Conservation (phyloP, 495 filamentous ascomycete genomes). For the Cenococcum geophilum region DNA sequence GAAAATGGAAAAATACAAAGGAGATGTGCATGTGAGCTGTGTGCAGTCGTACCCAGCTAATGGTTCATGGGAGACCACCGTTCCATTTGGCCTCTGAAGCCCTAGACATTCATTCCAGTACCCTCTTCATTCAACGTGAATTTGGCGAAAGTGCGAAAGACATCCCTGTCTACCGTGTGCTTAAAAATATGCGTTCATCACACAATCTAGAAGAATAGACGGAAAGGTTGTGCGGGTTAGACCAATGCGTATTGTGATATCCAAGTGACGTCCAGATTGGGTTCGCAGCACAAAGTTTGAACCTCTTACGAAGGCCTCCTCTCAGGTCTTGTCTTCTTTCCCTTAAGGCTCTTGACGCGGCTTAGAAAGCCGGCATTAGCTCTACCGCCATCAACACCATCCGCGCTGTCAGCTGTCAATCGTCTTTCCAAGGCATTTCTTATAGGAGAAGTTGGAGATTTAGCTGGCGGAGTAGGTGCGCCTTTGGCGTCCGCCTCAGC, state of each 20-base stretch:
- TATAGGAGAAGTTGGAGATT: slow-evolving; percentile 38
- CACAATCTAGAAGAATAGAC: not conserved
- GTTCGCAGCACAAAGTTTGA: not conserved
- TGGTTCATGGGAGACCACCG: not conserved
- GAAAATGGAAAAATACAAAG: not conserved
- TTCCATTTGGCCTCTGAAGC: not conserved
- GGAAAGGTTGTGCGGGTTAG: not conserved
- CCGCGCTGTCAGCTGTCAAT: slow-evolving; percentile 58
- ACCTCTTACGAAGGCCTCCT: slow-evolving; percentile 5
- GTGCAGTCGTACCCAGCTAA: not conserved
- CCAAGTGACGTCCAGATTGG: not conserved
- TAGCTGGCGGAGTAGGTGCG: slow-evolving; percentile 25
- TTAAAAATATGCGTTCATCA: not conserved
- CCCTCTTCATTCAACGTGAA: not conserved
- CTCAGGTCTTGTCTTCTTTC: slow-evolving; percentile 36
- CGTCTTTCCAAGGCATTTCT: slow-evolving; percentile 64
- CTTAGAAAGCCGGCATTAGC: slow-evolving; percentile 64
- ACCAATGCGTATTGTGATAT: slow-evolving; percentile 5
- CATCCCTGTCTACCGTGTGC: not conserved
- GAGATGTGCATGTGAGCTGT: not conserved
- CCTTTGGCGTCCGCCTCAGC: slow-evolving; percentile 45
- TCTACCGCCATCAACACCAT: slow-evolving; percentile 41
- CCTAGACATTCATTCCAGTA: not conserved
- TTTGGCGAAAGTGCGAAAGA: not conserved
- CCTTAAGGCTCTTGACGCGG: slow-evolving; percentile 83